These are phyloP conservation scores for Pistacia vera DNA, from an alignment of 345 rosid species.

Conservation along the genomic window DNA sequence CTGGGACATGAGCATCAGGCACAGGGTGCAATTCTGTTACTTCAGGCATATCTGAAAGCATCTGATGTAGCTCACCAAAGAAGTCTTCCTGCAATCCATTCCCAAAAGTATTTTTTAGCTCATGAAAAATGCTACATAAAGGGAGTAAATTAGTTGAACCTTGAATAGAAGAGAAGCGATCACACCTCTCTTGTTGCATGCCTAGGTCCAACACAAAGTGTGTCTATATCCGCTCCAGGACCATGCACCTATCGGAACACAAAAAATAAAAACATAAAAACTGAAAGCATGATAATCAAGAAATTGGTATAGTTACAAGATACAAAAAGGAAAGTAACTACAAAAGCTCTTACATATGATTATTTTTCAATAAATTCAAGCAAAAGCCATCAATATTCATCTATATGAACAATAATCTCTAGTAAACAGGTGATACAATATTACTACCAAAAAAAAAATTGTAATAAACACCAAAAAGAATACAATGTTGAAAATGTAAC, in stretches of 20 bases:
- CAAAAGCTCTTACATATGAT: not conserved
- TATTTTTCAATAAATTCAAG: not conserved
- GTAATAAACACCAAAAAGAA: too few species aligned
- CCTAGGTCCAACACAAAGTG: slow-evolving; percentile 94
- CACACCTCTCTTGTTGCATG: slow-evolving; percentile 93
- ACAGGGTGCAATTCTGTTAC: slow-evolving; percentile 96
- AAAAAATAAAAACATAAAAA: slow-evolving; percentile 6
- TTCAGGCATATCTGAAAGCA: slow-evolving; percentile 92
- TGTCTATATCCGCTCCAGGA: slow-evolving; percentile 98
- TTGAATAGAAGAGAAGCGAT: slow-evolving; percentile 34
- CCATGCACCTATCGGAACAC: slow-evolving; percentile 75
- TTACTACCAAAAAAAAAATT: not conserved
- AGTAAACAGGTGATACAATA: too few species aligned
- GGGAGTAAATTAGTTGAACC: slow-evolving; percentile 16
- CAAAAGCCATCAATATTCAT: not conserved
- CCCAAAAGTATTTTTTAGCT: slow-evolving; percentile 23
- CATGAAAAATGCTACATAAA: slow-evolving; percentile 21
- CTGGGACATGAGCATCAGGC: slow-evolving; percentile 98
- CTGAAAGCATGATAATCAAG: not conserved
- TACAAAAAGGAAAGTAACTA: slow-evolving; percentile 10
- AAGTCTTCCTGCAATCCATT: slow-evolving; percentile 76
- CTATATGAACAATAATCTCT: not conserved
- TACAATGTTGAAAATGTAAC: too few species aligned
- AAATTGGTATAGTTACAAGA: not conserved
- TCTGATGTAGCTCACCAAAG: slow-evolving; percentile 79